Evolutionary conservation across 2,329 filamentous ascomycete genomes (phyloP).

Genomic region (Hymenotorrendiella dingleyae): DNA sequence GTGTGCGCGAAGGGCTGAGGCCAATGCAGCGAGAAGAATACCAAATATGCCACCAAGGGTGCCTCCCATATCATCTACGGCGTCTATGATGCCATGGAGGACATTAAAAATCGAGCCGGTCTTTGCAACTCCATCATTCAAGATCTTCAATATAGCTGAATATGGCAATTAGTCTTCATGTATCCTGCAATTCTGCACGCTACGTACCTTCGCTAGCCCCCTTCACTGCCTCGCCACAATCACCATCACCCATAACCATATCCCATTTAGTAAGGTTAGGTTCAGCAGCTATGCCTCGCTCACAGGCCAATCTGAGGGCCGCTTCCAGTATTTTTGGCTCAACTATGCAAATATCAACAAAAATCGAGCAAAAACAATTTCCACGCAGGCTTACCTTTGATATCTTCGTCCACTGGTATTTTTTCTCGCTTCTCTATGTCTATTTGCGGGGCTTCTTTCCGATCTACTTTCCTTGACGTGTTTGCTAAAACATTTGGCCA

Average conservation of each 20-base stretch:
- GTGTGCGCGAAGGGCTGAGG: slow-evolving; percentile 14
- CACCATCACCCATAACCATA: slow-evolving; percentile 31
- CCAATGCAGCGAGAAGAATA: slow-evolving; percentile 27
- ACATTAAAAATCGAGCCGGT: slow-evolving; percentile 30
- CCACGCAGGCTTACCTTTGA: slow-evolving; percentile 17
- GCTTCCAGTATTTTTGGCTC: slow-evolving; percentile 26
- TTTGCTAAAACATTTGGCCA: slow-evolving; percentile 26
- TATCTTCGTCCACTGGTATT: slow-evolving; percentile 17
- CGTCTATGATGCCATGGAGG: slow-evolving; percentile 26
- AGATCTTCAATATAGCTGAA: slow-evolving; percentile 26
- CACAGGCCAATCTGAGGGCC: slow-evolving; percentile 27
- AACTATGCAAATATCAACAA: too few relatives aligned
- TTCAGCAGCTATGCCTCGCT: slow-evolving; percentile 36
- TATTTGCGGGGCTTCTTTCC: slow-evolving; percentile 7
- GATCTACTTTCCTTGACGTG: slow-evolving; percentile 16
- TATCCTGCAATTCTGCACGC: too few relatives aligned
- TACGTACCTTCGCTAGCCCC: slow-evolving; percentile 19
- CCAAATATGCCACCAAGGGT: slow-evolving; percentile 30
- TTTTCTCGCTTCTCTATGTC: slow-evolving; percentile 18
- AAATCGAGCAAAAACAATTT: too few relatives aligned
- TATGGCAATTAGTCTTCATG: too few relatives aligned
- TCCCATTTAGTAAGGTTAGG: slow-evolving; percentile 49
- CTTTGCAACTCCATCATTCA: slow-evolving; percentile 27
- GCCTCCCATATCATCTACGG: slow-evolving; percentile 33
- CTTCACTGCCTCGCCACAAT: slow-evolving; percentile 31